Percentiles rank a stretch among this genome's conserved stretches.
phyloP scores from a whole-genome alignment of 148 eudicot species.

The Cornus kousa region DNA sequence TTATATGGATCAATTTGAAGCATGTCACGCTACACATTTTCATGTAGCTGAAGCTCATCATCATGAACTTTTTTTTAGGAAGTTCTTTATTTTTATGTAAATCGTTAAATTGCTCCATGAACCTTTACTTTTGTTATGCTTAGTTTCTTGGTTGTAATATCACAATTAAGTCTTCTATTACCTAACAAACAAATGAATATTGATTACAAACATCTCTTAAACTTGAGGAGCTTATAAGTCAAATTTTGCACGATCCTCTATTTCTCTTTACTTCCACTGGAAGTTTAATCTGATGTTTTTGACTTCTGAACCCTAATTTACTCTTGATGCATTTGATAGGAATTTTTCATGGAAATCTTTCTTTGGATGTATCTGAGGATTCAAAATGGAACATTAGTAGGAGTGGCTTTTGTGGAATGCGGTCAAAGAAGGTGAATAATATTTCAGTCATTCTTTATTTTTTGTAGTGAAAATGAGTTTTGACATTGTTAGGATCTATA shows the following conservation, averaged over 20 bases:
- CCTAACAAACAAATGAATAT: neutral
- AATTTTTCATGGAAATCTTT: constrained; percentile 82
- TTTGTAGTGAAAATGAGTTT: no score
- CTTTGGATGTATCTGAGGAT: constrained; percentile 71
- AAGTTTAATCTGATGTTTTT: constrained; percentile 8
- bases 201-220: neutral
- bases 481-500: neutral
- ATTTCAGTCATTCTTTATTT: neutral
- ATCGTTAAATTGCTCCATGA: no score
- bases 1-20: no score
- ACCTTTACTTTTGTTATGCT: neutral
- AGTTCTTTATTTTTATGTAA: no score
- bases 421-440: constrained; percentile 81
- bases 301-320: neutral
- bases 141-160: neutral
- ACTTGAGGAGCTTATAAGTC: neutral
- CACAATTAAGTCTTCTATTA: neutral
- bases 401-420: constrained; percentile 99
- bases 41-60: neutral
- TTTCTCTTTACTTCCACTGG: neutral
- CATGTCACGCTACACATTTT: neutral
- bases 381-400: constrained; percentile 82
- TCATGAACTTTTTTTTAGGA: neutral
- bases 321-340: constrained; percentile 35
- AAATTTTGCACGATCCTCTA: neutral